A percentile compares a stretch with the other conserved stretches of the same genome.
phyloP scores from a whole-genome alignment of 179 eudicot species.

The Drosera spatulata region DNA sequence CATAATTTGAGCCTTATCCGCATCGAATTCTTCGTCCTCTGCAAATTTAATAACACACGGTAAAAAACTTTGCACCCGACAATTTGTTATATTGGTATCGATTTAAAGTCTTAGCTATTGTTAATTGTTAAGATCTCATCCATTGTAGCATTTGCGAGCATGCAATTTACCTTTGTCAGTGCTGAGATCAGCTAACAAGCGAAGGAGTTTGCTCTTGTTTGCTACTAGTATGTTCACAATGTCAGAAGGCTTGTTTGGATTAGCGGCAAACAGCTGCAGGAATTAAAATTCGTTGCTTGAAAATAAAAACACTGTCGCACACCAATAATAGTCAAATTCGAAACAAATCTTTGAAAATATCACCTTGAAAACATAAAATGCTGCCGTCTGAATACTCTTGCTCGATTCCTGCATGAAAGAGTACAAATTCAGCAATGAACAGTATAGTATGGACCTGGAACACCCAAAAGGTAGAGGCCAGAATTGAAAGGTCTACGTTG shows the following conservation, averaged over 20 bases:
- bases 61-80: too few species aligned
- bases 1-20: slow-evolving; percentile 55
- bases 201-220: slow-evolving; percentile 84
- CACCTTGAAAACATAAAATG: slow-evolving; percentile 97
- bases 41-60: slow-evolving; percentile 9
- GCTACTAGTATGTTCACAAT: slow-evolving; percentile 66
- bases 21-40: slow-evolving; percentile 70
- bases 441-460: not conserved
- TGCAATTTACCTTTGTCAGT: slow-evolving; percentile 63
- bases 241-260: slow-evolving; percentile 83
- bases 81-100: too few species aligned
- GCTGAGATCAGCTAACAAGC: slow-evolving; percentile 82
- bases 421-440: slow-evolving; percentile 1
- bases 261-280: slow-evolving; percentile 81
- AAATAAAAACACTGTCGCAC: not conserved
- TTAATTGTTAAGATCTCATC: too few species aligned
- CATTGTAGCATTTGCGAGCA: too few species aligned
- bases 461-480: too few species aligned
- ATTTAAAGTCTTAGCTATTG: too few species aligned
- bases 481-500: too few species aligned
- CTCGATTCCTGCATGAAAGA: slow-evolving; percentile 54
- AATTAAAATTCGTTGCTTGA: not conserved
- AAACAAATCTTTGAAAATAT: not conserved
- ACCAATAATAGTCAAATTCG: not conserved
- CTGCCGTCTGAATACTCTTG: slow-evolving; percentile 92